These are phyloP conservation scores for Exophiala oligosperma DNA, from an alignment of 2,329 filamentous ascomycete genomes.

Conservation along the genomic window DNA sequence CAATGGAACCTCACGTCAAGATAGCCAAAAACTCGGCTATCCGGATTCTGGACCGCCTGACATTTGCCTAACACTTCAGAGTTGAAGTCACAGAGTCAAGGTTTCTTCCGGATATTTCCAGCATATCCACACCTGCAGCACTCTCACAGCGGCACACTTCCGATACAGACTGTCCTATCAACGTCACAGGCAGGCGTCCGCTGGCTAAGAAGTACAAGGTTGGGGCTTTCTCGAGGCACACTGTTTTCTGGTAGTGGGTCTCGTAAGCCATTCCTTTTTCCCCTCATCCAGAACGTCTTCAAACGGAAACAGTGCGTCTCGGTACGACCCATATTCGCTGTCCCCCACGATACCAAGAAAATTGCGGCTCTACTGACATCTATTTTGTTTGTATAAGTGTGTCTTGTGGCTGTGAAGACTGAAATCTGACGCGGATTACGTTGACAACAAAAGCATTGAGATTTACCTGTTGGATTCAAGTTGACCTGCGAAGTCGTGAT, in stretches of 20 bases:
- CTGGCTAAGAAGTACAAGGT: not conserved
- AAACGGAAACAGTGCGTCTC: not conserved
- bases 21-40: no score
- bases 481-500: not conserved
- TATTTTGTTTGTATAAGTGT: no score
- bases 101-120: not conserved
- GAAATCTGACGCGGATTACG: not conserved
- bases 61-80: not conserved
- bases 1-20: no score
- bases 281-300: not conserved
- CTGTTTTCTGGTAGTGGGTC: not conserved
- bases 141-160: not conserved
- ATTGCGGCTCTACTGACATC: no score
- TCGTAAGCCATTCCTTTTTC: not conserved
- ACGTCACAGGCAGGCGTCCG: not conserved
- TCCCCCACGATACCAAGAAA: no score
- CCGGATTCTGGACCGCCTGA: not conserved
- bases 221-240: not conserved
- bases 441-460: not conserved
- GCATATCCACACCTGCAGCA: not conserved
- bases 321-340: not conserved
- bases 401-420: no score
- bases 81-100: not conserved
- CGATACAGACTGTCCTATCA: not conserved
- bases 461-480: not conserved